phyloP scores from a whole-genome alignment of 2,329 filamentous ascomycete species.

The Botrytis tulipae region DNA sequence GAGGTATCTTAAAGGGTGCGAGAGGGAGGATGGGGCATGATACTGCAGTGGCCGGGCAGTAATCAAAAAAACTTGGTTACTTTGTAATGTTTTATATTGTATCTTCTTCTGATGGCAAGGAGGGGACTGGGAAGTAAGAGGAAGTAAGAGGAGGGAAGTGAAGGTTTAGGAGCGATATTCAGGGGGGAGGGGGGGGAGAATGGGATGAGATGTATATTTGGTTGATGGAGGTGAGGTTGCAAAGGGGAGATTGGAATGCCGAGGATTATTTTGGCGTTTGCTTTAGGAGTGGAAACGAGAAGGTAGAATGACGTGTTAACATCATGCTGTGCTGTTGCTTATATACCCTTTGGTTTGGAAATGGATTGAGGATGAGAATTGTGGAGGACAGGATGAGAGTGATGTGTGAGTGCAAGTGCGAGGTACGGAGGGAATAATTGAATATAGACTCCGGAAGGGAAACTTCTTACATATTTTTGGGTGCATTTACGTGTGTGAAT shows the following conservation, averaged over 20 bases:
- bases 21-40: background rate
- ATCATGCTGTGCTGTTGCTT: slow-evolving; percentile 19
- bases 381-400: background rate
- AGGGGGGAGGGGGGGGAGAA: background rate
- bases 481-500: background rate
- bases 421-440: slow-evolving; percentile 5
- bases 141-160: background rate
- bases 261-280: background rate
- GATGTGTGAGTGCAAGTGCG: background rate
- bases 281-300: background rate
- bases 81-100: slow-evolving; percentile 18
- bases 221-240: background rate
- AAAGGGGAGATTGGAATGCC: background rate
- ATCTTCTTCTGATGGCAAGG: slow-evolving; percentile 2
- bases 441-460: slow-evolving; percentile 21
- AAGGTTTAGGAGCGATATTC: background rate
- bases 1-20: background rate
- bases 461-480: background rate
- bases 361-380: background rate
- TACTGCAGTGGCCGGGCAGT: slow-evolving; percentile 1
- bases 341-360: slow-evolving; percentile 20
- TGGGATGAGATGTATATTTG: slow-evolving; percentile 6
- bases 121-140: background rate
- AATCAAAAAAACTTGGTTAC: background rate
- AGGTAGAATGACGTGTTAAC: background rate